Evolutionary conservation across 2,329 filamentous ascomycete genomes (phyloP).

Genomic region (Chaetomium sp.): DNA sequence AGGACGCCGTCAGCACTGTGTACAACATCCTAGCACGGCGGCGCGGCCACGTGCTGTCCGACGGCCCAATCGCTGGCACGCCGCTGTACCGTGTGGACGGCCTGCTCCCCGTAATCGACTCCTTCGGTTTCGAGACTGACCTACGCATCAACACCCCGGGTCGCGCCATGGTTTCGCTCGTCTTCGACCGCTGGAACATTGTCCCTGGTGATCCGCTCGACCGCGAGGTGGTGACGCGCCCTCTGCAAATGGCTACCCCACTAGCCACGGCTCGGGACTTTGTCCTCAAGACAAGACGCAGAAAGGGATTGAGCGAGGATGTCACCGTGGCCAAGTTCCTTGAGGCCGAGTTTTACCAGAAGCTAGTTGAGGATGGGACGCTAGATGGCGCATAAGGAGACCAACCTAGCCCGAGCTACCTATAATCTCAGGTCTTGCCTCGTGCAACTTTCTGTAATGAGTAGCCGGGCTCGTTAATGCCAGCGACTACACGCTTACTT

Average conservation of each 20-base stretch:
- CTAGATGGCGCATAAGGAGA: conserved; percentile 48
- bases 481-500: too few species aligned
- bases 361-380: conserved; percentile 80
- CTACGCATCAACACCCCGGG: conserved; percentile 93
- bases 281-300: conserved; percentile 86
- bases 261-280: conserved; percentile 93
- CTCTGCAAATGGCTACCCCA: conserved; percentile 79
- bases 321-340: conserved; percentile 94
- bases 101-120: conserved; percentile 91
- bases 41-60: conserved; percentile 87
- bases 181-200: conserved; percentile 94
- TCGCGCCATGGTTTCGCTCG: conserved; percentile 79
- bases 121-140: conserved; percentile 97
- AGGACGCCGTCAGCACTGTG: conserved; percentile 78
- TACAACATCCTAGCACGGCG: conserved; percentile 89
- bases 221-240: conserved; percentile 71
- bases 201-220: conserved; percentile 95
- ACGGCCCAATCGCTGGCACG: conserved; percentile 88
- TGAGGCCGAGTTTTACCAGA: conserved; percentile 87
- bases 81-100: conserved; percentile 89
- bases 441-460: too few species aligned
- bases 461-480: too few species aligned
- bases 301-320: conserved; percentile 93
- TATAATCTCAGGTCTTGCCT: too few species aligned
- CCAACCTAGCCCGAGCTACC: too few species aligned